These are phyloP conservation scores for Boletus pseudopeckii DNA, from an alignment of 768 basidiomycete species.

Conservation along the genomic window DNA sequence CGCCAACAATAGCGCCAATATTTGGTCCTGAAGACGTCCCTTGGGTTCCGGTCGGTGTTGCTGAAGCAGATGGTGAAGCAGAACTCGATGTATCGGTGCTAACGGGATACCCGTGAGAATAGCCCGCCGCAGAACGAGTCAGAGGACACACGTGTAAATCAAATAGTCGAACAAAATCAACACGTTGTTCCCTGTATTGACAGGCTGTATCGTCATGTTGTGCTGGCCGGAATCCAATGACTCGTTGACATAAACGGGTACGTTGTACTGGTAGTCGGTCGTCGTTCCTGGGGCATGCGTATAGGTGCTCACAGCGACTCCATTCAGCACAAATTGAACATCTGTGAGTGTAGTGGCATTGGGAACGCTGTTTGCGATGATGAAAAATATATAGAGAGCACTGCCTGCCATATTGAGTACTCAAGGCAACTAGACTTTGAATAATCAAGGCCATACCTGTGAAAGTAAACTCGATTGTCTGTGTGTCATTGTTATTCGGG, in stretches of 20 bases:
- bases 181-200: neutral
- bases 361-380: constrained; percentile 5
- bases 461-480: constrained; percentile 7
- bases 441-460: neutral
- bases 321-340: constrained; percentile 3
- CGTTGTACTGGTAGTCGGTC: constrained; percentile 11
- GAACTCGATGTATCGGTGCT: constrained; percentile 3
- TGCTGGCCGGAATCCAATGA: neutral
- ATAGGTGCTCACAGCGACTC: neutral
- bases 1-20: constrained; percentile 6
- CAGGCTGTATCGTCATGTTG: constrained; percentile 7
- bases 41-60: neutral
- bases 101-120: neutral
- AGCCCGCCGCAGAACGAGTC: neutral
- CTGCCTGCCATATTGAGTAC: constrained; percentile 2
- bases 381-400: constrained; percentile 19
- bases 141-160: constrained; percentile 7
- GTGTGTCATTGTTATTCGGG: neutral
- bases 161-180: constrained; percentile 9
- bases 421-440: neutral
- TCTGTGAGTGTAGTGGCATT: neutral
- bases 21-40: neutral
- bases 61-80: neutral
- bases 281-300: neutral
- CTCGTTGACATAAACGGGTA: constrained; percentile 6